Evolutionary conservation across 2,329 filamentous ascomycete species (phyloP).

Genomic region (Epichloe bromicola): DNA sequence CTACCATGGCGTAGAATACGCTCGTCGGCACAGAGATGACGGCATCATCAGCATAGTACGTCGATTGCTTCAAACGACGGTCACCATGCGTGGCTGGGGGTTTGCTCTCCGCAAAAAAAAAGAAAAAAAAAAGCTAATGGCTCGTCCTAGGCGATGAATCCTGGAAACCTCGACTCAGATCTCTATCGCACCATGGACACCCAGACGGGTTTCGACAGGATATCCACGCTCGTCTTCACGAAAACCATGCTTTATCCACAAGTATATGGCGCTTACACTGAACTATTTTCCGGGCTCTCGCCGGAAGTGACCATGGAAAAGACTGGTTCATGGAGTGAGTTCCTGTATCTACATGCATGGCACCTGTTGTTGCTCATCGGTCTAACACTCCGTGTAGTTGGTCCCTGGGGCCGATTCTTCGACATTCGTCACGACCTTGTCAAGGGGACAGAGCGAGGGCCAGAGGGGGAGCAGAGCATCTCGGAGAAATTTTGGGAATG

Average conservation of each 20-base stretch:
- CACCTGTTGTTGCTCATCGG: not conserved
- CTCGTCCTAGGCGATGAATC: slow-evolving; percentile 18
- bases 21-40: slow-evolving; percentile 13
- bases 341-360: fast-evolving
- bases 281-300: slow-evolving; percentile 32
- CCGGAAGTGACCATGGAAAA: slow-evolving; percentile 25
- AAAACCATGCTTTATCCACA: slow-evolving; percentile 7
- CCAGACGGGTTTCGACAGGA: too few relatives aligned
- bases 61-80: too few relatives aligned
- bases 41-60: slow-evolving; percentile 16
- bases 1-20: slow-evolving; percentile 19
- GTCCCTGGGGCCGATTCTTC: slow-evolving; percentile 24
- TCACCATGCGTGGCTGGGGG: too few relatives aligned
- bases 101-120: too few relatives aligned
- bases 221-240: too few relatives aligned
- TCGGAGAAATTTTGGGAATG: slow-evolving; percentile 26
- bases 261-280: slow-evolving; percentile 32
- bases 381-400: slow-evolving; percentile 13
- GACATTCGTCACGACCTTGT: slow-evolving; percentile 17
- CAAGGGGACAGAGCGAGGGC: slow-evolving; percentile 14
- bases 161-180: slow-evolving; percentile 26
- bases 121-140: too few relatives aligned
- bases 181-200: slow-evolving; percentile 18
- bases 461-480: slow-evolving; percentile 22
- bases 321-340: not conserved